A percentile compares a stretch with the other conserved stretches of the same genome.
Conservation (phyloP, 306 rosid genomes). For the Inga leiocalycina region DNA sequence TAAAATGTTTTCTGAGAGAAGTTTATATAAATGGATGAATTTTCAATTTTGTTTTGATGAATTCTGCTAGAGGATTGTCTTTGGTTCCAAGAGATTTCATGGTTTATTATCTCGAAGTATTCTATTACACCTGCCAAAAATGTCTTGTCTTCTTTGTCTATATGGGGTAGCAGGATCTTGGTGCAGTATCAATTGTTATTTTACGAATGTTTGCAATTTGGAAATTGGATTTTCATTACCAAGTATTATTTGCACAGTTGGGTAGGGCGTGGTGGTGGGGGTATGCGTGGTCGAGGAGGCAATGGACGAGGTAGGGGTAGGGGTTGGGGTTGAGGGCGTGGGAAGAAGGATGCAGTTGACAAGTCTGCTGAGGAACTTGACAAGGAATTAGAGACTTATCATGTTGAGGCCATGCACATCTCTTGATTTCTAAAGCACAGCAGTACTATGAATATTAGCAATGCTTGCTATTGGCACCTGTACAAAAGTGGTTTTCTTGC, state of each 20-base stretch:
- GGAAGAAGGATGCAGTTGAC: slow-evolving; percentile 54
- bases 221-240: neutral
- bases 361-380: slow-evolving; percentile 86
- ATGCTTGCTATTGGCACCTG: slow-evolving; percentile 33
- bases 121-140: neutral
- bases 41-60: neutral
- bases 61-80: neutral
- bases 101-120: neutral
- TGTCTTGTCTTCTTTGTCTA: neutral
- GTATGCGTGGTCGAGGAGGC: slow-evolving; percentile 38
- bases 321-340: slow-evolving; percentile 47
- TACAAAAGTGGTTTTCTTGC: slow-evolving; percentile 44
- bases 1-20: neutral
- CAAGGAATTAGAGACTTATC: slow-evolving; percentile 83
- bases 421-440: slow-evolving; percentile 27
- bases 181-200: neutral
- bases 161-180: neutral
- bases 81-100: neutral
- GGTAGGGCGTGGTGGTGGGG: slow-evolving; percentile 51
- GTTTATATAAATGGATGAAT: neutral
- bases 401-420: slow-evolving; percentile 62
- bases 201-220: neutral
- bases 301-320: slow-evolving; percentile 39
- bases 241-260: slow-evolving; percentile 35
- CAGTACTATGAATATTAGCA: slow-evolving; percentile 14